Evolutionary conservation across 2,329 filamentous ascomycete species (phyloP), one percentile per base, ranked within the genome.

Genomic region (Aspergillus fumigatiaffinis): DNA sequence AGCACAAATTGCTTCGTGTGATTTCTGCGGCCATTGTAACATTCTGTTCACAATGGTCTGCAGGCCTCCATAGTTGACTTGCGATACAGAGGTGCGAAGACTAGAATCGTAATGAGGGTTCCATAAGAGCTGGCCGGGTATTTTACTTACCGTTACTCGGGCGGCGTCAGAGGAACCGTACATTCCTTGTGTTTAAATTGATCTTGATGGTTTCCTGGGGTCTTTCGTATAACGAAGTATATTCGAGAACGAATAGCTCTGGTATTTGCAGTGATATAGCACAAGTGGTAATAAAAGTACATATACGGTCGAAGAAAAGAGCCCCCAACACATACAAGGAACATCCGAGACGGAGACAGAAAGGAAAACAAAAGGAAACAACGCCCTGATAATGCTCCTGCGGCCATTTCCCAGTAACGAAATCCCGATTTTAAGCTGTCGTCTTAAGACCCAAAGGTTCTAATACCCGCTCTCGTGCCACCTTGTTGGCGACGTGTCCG

Each of bases 131-230:
- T 87, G 86, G 84, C 85, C 83, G 81, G 78, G 85, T 79, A 84
- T 82, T 82, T 77, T 80, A 71, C 72, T 72, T 74, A 72, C 76
- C 74, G 79, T 90, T 89, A 85, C 84, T 84, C 83, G 84, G 87
- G 86, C 87, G 85, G 89, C 86, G 89, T 92, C 89, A 92, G 89
- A 92, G 85, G 87, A 78, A 83, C 83, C 86, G 79, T 68, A 92
- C 88, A 92, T 85, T 57, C 52, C 55, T 62, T 60, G 52, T 35
- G 32, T 54, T 54, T 58, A 46, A 50, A 20, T 57, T 42, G 21
- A 55, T 52, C 32, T 47, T 46, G 26, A 41, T 49, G 20, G 10
- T 52, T 55, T 52, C 23, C 35, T 53, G 54, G 60, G 57, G 56
- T 66, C 58, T 64, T 61, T 62, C 55, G 25, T 48, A 44, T 50